Evolutionary conservation across 1,284 basidiomycete species (phyloP), one percentile per base, ranked within the genome.

Genomic region (Malassezia vespertilionis): DNA sequence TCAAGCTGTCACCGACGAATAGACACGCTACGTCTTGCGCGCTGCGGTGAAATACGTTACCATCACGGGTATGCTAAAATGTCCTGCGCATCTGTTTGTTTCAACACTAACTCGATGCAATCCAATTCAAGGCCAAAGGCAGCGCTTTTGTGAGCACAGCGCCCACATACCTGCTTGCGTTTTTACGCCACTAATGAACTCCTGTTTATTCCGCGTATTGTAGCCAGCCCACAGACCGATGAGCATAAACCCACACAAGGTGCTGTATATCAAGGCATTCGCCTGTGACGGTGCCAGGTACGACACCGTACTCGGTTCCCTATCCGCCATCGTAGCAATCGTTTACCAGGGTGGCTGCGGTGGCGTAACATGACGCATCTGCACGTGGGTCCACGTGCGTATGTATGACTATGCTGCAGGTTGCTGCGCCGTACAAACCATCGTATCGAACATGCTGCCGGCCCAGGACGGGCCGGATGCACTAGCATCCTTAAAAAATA

Each of bases 181-280:
- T 24, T 64, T 59, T n/a, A 70, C 54, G 43, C 67, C 67, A 20
- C 57, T 56, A 28, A 69, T 41, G 52, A 69, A 70, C 40, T 70
- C 65, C 26, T 46, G 50, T 40, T 58, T 53, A 54, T 53, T 70
- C 53, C 58, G 59, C 26, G 62, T 61, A 18, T 49, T 45, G 52
- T 60, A 67, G 31, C 67, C 67, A 37, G 67, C 67, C 40, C 49
- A 69, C 15, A 70, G 61, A 31, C 67, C 67, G 35, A 70, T 61
- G 17, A 63, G 46, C 57, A 67, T 60, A 53, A 70, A 70, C 35
- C 46, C 67, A 47, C 58, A 60, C 10, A 70, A 46, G 38, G 65
- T 69, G 22, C 58, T 56, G 52, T 69, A 70, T 38, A 70, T 61
- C 44, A 70, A 48, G 5, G 65, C 67, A 45, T 70, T 65, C 44